A percentile compares a stretch with the other conserved stretches of the same genome.
These are phyloP conservation scores for Atractiella rhizophila DNA, from an alignment of 768 basidiomycete species.

Conservation along the genomic window DNA sequence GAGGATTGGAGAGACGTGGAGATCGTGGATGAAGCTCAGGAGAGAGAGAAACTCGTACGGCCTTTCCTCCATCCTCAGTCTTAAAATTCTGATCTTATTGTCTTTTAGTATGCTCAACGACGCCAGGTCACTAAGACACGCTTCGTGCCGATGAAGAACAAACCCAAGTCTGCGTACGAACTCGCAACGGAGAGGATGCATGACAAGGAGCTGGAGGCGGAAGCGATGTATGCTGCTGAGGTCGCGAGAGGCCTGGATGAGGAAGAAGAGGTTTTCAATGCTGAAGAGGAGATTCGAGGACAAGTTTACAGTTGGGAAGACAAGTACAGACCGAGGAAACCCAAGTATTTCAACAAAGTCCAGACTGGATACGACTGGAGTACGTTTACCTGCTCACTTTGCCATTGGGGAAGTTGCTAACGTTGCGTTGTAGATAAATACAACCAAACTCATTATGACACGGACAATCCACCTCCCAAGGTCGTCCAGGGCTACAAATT, in stretches of 20 bases:
- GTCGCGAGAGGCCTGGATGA: constrained; percentile 81
- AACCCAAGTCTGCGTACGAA: neutral
- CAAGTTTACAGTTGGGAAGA: constrained; percentile 96
- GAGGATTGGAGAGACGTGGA: constrained; percentile 74
- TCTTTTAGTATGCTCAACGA: constrained; percentile 81
- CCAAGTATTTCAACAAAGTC: constrained; percentile 93
- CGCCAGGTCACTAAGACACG: constrained; percentile 56
- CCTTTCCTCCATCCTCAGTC: neutral
- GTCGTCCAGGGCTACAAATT: constrained; percentile 93
- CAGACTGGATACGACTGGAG: constrained; percentile 99
- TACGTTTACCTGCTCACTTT: constrained; percentile 78
- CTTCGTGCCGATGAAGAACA: constrained; percentile 44
- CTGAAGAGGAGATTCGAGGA: constrained; percentile 56
- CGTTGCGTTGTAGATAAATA: constrained; percentile 44
- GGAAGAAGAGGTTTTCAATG: constrained; percentile 82
- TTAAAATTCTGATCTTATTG: neutral
- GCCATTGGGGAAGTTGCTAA: constrained; percentile 59
- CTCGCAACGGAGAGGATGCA: constrained; percentile 11
- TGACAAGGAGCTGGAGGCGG: constrained; percentile 48
- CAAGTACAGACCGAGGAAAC: constrained; percentile 89
- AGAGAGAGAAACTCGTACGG: constrained; percentile 39
- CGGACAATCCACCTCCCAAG: constrained; percentile 96
- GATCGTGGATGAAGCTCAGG: constrained; percentile 35
- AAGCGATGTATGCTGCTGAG: constrained; percentile 27
- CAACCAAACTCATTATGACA: constrained; percentile 97